These are phyloP conservation scores for Cladosporium sp. DNA, from an alignment of 2,329 filamentous ascomycete species.

Conservation along the genomic window DNA sequence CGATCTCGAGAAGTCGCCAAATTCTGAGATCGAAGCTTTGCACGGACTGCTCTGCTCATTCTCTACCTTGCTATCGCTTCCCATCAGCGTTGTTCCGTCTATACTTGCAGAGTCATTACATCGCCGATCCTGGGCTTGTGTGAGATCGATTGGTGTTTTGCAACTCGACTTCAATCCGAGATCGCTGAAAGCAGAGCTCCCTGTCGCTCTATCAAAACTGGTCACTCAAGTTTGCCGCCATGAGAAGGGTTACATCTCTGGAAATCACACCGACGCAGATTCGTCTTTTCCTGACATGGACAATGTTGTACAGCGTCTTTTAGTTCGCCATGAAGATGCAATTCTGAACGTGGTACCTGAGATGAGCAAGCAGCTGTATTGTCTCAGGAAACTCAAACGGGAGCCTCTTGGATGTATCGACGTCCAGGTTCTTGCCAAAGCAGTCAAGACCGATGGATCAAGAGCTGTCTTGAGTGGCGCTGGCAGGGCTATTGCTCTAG, in stretches of 20 bases:
- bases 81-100: not conserved
- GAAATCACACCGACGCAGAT: not conserved
- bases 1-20: slow-evolving; percentile 19
- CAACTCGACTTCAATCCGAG: slow-evolving; percentile 22
- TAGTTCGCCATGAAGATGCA: slow-evolving; percentile 25
- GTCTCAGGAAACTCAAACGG: slow-evolving; percentile 13
- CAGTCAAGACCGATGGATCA: slow-evolving; percentile 28
- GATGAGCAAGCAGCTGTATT: slow-evolving; percentile 18
- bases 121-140: slow-evolving; percentile 5
- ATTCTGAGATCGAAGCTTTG: slow-evolving; percentile 17
- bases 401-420: slow-evolving; percentile 21
- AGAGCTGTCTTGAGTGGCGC: slow-evolving; percentile 38
- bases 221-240: slow-evolving; percentile 20
- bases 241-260: not conserved
- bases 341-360: slow-evolving; percentile 23
- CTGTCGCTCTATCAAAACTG: slow-evolving; percentile 21
- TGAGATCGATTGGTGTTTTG: not conserved
- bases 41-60: slow-evolving; percentile 19
- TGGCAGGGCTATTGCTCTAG: slow-evolving; percentile 42
- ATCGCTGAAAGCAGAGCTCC: slow-evolving; percentile 26
- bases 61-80: not conserved
- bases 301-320: slow-evolving; percentile 20
- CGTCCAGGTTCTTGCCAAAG: slow-evolving; percentile 15
- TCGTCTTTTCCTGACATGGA: slow-evolving; percentile 18
- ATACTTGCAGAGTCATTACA: not conserved